phyloP scores from a whole-genome alignment of 2,329 filamentous ascomycete species.

The Colletotrichum magnum region DNA sequence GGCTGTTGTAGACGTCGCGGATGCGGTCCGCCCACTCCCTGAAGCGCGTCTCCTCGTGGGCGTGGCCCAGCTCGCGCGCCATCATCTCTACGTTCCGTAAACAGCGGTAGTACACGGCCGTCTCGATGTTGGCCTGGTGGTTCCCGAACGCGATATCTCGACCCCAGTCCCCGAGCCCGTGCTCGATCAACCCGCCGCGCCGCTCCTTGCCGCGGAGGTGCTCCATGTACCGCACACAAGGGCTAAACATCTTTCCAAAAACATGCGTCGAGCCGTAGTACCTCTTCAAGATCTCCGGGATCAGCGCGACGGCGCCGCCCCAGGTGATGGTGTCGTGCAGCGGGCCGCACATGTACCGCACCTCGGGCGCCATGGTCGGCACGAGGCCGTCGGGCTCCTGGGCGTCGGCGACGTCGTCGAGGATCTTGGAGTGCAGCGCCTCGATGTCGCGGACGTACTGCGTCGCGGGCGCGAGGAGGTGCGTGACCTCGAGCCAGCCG shows the following conservation, averaged over 20 bases:
- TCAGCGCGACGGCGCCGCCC: slow-evolving; percentile 55
- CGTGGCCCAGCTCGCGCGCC: slow-evolving; percentile 48
- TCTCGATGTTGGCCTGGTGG: slow-evolving; percentile 61
- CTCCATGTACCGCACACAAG: slow-evolving; percentile 57
- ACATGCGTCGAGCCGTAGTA: slow-evolving; percentile 57
- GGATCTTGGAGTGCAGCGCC: slow-evolving; percentile 60
- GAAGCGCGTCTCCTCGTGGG: slow-evolving; percentile 45
- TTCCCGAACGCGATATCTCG: slow-evolving; percentile 59
- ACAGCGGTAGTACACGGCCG: slow-evolving; percentile 59
- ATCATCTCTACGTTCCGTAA: slow-evolving; percentile 53
- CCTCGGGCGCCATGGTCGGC: slow-evolving; percentile 62
- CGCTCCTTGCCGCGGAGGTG: slow-evolving; percentile 57
- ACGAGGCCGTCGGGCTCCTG: slow-evolving; percentile 60
- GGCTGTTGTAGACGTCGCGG: slow-evolving; percentile 50
- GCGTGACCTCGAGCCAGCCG: slow-evolving; percentile 63
- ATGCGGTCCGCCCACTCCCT: slow-evolving; percentile 48
- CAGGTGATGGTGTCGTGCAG: slow-evolving; percentile 62
- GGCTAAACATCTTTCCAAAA: slow-evolving; percentile 53
- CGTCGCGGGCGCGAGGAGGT: slow-evolving; percentile 59
- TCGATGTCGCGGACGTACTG: slow-evolving; percentile 64
- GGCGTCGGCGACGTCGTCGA: slow-evolving; percentile 61
- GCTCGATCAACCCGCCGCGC: slow-evolving; percentile 56
- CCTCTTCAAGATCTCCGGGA: slow-evolving; percentile 53
- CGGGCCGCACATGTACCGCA: slow-evolving; percentile 62
- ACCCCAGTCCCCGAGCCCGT: slow-evolving; percentile 60